Evolutionary conservation across 495 filamentous ascomycete species (phyloP).

Genomic region (Penicillium taxi): DNA sequence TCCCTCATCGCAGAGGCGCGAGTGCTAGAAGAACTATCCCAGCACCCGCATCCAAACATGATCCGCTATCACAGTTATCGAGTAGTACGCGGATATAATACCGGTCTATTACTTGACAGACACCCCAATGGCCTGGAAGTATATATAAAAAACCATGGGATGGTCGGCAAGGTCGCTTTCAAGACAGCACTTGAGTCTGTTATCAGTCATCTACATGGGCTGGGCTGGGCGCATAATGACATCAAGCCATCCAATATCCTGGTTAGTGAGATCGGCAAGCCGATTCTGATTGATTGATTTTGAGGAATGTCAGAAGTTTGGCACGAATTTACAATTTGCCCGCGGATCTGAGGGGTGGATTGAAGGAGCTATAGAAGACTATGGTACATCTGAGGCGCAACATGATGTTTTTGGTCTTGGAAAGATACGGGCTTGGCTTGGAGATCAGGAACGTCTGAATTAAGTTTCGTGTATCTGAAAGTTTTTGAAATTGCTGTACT

Average conservation of each 20-base stretch:
- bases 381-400: constrained; percentile 20
- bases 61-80: constrained; percentile 27
- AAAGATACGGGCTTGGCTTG: constrained; percentile 20
- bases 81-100: constrained; percentile 23
- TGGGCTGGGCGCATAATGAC: constrained; percentile 36
- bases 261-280: constrained; percentile 15
- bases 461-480: no score
- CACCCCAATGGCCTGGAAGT: constrained; percentile 15
- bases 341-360: constrained; percentile 26
- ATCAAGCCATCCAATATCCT: constrained; percentile 33
- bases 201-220: constrained; percentile 24
- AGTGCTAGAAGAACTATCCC: constrained; percentile 9
- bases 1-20: constrained; percentile 17
- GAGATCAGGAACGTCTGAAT: no score
- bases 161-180: constrained; percentile 15
- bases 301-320: constrained; percentile 18
- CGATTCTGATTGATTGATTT: constrained; percentile 34
- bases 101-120: constrained; percentile 23
- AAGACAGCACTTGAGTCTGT: constrained; percentile 24
- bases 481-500: no score
- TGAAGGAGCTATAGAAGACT: constrained; percentile 20
- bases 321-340: constrained; percentile 12
- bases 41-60: constrained; percentile 25
- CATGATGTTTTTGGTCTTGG: constrained; percentile 23
- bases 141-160: constrained; percentile 6